These are phyloP conservation scores for Tolypocladium nubicola DNA, from an alignment of 2,329 filamentous ascomycete genomes.

Conservation along the genomic window DNA sequence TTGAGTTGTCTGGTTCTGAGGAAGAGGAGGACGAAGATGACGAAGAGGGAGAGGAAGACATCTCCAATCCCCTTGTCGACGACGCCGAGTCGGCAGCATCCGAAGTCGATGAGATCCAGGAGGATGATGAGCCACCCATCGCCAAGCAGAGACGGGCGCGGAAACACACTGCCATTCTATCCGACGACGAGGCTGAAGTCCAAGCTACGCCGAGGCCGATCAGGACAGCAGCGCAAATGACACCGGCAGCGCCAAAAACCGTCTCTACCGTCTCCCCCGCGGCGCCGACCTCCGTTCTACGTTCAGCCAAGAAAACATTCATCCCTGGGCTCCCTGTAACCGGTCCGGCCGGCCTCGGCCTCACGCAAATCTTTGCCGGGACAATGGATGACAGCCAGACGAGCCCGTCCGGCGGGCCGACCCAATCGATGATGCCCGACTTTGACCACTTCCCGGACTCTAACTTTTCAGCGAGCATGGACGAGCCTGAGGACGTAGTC, in stretches of 20 bases:
- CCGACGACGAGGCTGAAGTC: constrained; percentile 46
- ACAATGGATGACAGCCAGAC: constrained; percentile 64
- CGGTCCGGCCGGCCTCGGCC: constrained; percentile 54
- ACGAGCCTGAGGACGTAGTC: constrained; percentile 37
- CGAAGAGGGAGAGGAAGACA: constrained; percentile 22
- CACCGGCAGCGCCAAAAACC: constrained; percentile 29
- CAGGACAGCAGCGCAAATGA: constrained; percentile 28
- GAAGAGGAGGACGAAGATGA: constrained; percentile 24
- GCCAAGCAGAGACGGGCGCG: constrained; percentile 34
- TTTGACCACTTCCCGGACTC: constrained; percentile 46
- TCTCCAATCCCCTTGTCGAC: constrained; percentile 23
- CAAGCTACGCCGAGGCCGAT: constrained; percentile 36
- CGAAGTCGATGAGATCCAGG: constrained; percentile 19
- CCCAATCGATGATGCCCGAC: constrained; percentile 43
- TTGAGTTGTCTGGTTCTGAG: constrained; percentile 36
- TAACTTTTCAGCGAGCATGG: constrained; percentile 50
- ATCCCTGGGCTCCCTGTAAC: constrained; percentile 57
- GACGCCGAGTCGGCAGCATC: constrained; percentile 25
- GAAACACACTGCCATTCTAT: constrained; percentile 42
- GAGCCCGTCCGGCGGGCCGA: constrained; percentile 17
- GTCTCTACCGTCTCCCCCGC: constrained; percentile 40
- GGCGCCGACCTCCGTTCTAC: constrained; percentile 53
- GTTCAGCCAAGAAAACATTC: constrained; percentile 57
- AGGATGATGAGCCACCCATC: constrained; percentile 27
- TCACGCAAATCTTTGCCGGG: constrained; percentile 85